phyloP scores from a whole-genome alignment of 202 grass and related monocot genomes.

The Saccharum hybrid region DNA sequence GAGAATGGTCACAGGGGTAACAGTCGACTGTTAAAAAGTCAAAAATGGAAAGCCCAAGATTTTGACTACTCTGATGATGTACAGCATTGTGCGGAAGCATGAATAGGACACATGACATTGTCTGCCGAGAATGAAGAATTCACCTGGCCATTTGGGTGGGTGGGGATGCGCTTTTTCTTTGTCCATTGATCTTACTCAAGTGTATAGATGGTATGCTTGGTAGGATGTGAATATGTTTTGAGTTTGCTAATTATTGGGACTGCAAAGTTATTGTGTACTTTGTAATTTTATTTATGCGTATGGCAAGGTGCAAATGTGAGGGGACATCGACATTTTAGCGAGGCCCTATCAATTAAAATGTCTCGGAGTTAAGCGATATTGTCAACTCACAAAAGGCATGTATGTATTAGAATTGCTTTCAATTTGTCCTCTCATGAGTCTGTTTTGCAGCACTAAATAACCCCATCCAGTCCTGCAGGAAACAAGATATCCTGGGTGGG shows the following conservation, averaged over 20 bases:
- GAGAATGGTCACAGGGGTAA: slow-evolving; percentile 29
- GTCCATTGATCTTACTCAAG: slow-evolving; percentile 17
- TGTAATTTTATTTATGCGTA: background rate
- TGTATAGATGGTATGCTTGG: slow-evolving; percentile 22
- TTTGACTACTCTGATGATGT: slow-evolving; percentile 44
- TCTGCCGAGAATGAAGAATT: background rate
- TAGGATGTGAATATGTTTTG: background rate
- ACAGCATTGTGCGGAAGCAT: slow-evolving; percentile 19
- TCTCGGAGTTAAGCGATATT: background rate
- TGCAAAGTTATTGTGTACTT: background rate
- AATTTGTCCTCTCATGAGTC: background rate
- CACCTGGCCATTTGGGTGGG: background rate
- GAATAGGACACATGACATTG: background rate
- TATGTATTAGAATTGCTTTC: background rate
- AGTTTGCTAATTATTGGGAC: background rate
- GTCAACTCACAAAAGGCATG: background rate
- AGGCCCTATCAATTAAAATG: background rate
- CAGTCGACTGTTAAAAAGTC: slow-evolving; percentile 12
- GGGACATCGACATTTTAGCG: background rate
- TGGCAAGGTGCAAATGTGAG: background rate
- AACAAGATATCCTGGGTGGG: background rate
- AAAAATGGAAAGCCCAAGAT: slow-evolving; percentile 61
- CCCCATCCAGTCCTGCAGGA: background rate
- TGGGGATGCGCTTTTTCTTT: background rate
- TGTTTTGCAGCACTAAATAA: background rate